A percentile compares a stretch with the other conserved stretches of the same genome.
These are phyloP conservation scores for Apiospora saccharicola DNA, from an alignment of 2,329 filamentous ascomycete species.

Conservation along the genomic window DNA sequence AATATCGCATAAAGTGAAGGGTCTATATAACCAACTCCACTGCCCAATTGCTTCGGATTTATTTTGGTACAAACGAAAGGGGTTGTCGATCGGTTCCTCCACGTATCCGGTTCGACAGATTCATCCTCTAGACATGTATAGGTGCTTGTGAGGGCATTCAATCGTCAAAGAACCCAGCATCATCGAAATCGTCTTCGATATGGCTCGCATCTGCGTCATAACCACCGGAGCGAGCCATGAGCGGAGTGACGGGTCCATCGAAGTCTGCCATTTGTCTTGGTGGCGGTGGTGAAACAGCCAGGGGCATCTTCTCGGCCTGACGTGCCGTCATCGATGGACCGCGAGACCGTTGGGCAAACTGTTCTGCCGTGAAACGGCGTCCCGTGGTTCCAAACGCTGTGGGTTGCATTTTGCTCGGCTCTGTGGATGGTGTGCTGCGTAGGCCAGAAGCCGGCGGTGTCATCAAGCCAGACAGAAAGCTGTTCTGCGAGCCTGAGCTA, in stretches of 20 bases:
- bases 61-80: constrained; percentile 22
- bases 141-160: constrained; percentile 29
- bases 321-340: constrained; percentile 43
- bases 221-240: constrained; percentile 64
- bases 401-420: constrained; percentile 55
- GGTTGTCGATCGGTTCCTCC: constrained; percentile 12
- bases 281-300: constrained; percentile 52
- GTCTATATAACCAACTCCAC: constrained; percentile 21
- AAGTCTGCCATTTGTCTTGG: constrained; percentile 45
- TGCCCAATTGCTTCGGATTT: constrained; percentile 9
- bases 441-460: constrained; percentile 85
- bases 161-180: constrained; percentile 66
- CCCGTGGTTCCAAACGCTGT: constrained; percentile 69
- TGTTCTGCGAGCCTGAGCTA: constrained; percentile 58
- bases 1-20: neutral
- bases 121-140: neutral
- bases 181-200: constrained; percentile 62
- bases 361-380: constrained; percentile 62
- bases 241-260: constrained; percentile 62
- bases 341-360: constrained; percentile 50
- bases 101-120: neutral
- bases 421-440: constrained; percentile 64
- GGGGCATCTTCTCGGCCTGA: constrained; percentile 50
- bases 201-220: constrained; percentile 68
- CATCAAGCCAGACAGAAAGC: constrained; percentile 80